Conservation (phyloP, 164 flowering plant genomes). For the Vitis rotundifolia region DNA sequence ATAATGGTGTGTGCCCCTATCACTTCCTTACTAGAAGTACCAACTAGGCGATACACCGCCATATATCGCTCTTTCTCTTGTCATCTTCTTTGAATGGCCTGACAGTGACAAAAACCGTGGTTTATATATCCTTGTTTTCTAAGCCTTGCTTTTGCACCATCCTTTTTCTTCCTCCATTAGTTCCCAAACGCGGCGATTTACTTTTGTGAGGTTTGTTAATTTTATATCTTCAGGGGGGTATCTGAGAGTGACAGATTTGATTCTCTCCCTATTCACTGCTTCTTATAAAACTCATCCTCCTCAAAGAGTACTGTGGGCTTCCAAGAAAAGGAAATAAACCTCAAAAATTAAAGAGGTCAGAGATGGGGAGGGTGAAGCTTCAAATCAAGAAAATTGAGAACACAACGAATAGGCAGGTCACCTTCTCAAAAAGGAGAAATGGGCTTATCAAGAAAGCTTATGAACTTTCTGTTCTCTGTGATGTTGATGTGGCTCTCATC, state of each 20-base stretch:
- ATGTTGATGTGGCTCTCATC: constrained; percentile 57
- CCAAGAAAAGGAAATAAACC: no score
- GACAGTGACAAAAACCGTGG: constrained; percentile 21
- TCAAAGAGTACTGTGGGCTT: background rate
- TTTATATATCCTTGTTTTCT: background rate
- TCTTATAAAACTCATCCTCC: background rate
- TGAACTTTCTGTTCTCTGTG: constrained; percentile 61
- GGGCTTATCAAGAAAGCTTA: constrained; percentile 65
- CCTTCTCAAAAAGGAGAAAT: constrained; percentile 59
- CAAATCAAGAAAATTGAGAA: constrained; percentile 65
- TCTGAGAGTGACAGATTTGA: background rate
- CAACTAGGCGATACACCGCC: no score
- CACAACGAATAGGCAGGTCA: constrained; percentile 60
- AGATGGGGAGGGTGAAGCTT: constrained; percentile 57
- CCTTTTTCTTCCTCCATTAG: background rate
- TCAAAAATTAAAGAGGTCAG: background rate
- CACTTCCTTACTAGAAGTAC: no score
- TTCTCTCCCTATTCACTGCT: background rate
- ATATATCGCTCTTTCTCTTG: constrained; percentile 8
- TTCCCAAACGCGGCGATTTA: constrained; percentile 1
- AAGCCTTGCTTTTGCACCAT: background rate
- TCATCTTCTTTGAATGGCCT: constrained; percentile 22
- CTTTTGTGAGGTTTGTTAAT: background rate
- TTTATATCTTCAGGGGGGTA: background rate
- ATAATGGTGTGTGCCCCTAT: no score